Evolutionary conservation across 1,284 basidiomycete species (phyloP), one percentile per base, ranked within the genome.

Genomic region (Apiotrichum laibachii): DNA sequence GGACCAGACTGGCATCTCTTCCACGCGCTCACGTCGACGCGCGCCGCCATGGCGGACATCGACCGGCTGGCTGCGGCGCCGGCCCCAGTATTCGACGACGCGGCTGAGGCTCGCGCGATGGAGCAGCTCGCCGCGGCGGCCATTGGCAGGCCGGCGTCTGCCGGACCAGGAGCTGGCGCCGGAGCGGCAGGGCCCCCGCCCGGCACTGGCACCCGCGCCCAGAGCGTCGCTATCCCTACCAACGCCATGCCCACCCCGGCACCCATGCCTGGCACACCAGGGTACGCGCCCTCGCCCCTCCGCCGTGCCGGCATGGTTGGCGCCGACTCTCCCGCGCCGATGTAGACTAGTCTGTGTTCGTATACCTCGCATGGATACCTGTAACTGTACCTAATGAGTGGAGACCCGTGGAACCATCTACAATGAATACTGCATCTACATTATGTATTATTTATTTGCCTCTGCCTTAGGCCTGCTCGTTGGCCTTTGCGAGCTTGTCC

Each of bases 1-100:
- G 37, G 37, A 35, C 68, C 71, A 5, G 72, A 76, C 57, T 75
- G 66, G 64, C 64, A 68, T 51, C 67, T 77, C 31, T 69, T 69
- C 50, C 66, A 74, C 53, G 73, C 75, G 3, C 62, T 77, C 0
- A 52, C 59, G 26, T 57, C 68, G 5, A 75, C 75, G 26, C 62
- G 67, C 8, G 50, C 58, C 5, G 59, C 72, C 0, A 49, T 73
- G 16, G 50, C 55, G 0, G 59, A 61, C 8, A 61, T 74, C 2
- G 62, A 70, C 31, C 53, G 45, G 15, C 53, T 69, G 19, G 63
- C 72, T 0, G 53, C 57, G 5, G 44, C 56, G 1, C 65, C 68
- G 0, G 21, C 54, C 21, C 51, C 59, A 3, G 26, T 7, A 4
- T 22, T 52, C 1, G 67, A 75, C 35, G 42, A 43, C 6, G 56